A percentile compares a stretch with the other conserved stretches of the same genome.
These are phyloP conservation scores for Hemisphaericaspora xylanilytica DNA, from an alignment of 1,139 yeast species.

Conservation along the genomic window DNA sequence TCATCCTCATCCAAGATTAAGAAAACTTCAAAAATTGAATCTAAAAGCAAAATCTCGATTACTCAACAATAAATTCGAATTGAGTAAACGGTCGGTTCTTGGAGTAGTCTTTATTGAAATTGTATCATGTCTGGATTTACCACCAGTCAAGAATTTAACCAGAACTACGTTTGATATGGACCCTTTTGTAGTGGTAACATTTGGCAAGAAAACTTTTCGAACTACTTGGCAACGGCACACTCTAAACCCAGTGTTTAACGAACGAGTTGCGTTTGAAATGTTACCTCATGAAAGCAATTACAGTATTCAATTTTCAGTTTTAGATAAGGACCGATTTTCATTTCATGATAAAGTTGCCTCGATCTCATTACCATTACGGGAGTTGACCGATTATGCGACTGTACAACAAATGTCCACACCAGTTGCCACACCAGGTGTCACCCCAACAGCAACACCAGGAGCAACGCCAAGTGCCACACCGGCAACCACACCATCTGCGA, in stretches of 20 bases:
- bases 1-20: conserved; percentile 8
- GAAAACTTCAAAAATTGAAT: conserved; percentile 8
- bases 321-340: conserved; percentile 83
- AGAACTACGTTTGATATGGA: conserved; percentile 91
- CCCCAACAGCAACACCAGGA: no score
- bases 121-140: conserved; percentile 66
- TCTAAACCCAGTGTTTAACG: conserved; percentile 78
- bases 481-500: no score
- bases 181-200: conserved; percentile 89
- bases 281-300: conserved; percentile 62
- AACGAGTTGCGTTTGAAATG: conserved; percentile 76
- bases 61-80: conserved; percentile 22
- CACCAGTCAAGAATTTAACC: conserved; percentile 58
- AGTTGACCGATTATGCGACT: conserved; percentile 32
- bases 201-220: conserved; percentile 84
- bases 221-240: conserved; percentile 86
- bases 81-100: conserved; percentile 42
- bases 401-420: no score
- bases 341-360: conserved; percentile 80
- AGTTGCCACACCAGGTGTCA: no score
- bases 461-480: no score
- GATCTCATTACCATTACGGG: conserved; percentile 51
- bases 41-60: conserved; percentile 7
- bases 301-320: conserved; percentile 65
- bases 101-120: conserved; percentile 82